Evolutionary conservation across 345 rosid species (phyloP), one percentile per base, ranked within the genome.

Genomic region (Sisymbrium altissimum): DNA sequence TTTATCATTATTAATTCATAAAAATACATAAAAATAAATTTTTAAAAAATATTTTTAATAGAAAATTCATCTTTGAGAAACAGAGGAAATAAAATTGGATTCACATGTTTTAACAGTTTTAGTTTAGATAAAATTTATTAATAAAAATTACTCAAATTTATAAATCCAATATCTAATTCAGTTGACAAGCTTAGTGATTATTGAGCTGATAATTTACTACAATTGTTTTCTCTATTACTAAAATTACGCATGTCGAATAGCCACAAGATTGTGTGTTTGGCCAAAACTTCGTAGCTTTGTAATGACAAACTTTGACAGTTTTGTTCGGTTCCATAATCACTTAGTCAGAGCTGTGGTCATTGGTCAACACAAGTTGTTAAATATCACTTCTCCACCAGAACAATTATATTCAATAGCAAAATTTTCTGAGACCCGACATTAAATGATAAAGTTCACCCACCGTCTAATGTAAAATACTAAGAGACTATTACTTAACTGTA

Each of bases 301-400:
- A 30, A 54, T 39, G 33, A 23, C 61, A 29, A n/a, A 9, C 23
- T 52, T 23, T 21, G 21, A 21, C 27, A 57, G 45, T 23, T 43
- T 33, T 32, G 18, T 57, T 58, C 38, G 8, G 7, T 11, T 27
- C 36, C 55, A 45, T 44, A 21, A 10, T 46, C 39, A 10, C 15
- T 49, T 11, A 52, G 12, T 25, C 33, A 2, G 33, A 25, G 32
- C 35, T 32, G 35, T 32, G 6, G 49, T 21, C 12, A n/a, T 21
- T 54, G 35, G 69, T 72, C 68, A 71, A 40, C 32, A 60, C 12
- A 61, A 61, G 62, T 63, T 49, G 68, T 9, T 33, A 52, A 50
- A 50, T 8, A 29, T 62, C 68, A 49, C 32, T 58, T 62, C 35
- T 39, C 43, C 9, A 39, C 41, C 13, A 30, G 17, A 40, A 21